Evolutionary conservation across 352 stramenopile genomes (phyloP).

Genomic region (Phytophthora fragariaefolia): DNA sequence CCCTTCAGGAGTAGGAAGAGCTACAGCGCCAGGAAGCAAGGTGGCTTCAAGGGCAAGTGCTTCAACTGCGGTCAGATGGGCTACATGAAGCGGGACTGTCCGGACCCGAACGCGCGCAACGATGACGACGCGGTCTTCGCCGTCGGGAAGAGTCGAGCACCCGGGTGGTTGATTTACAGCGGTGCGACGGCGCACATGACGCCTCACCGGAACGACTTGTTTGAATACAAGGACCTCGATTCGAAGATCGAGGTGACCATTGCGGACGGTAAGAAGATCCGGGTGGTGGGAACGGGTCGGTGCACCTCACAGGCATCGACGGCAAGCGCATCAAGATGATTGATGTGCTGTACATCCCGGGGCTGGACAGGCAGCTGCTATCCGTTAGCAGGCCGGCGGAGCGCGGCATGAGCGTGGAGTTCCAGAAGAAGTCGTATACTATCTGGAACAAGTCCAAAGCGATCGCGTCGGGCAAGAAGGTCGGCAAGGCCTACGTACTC

Average conservation of each 20-base stretch:
- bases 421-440: too few relatives aligned
- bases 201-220: neutral
- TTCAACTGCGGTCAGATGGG: too few relatives aligned
- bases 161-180: neutral
- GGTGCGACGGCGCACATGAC: too few relatives aligned
- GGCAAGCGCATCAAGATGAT: constrained; percentile 32
- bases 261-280: neutral
- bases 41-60: too few relatives aligned
- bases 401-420: too few relatives aligned
- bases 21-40: neutral
- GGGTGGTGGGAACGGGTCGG: neutral
- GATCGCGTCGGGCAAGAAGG: too few relatives aligned
- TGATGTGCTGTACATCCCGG: constrained; percentile 34
- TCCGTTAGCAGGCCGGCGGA: neutral
- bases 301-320: neutral
- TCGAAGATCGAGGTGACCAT: neutral
- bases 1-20: neutral
- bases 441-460: too few relatives aligned
- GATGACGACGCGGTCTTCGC: neutral
- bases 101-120: neutral
- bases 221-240: neutral
- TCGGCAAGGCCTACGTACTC: too few relatives aligned
- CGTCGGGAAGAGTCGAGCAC: neutral
- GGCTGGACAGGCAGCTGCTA: neutral
- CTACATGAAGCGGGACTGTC: too few relatives aligned